phyloP scores from a whole-genome alignment of 2,329 filamentous ascomycete genomes.

The Myriosclerotinia scirpicola region DNA sequence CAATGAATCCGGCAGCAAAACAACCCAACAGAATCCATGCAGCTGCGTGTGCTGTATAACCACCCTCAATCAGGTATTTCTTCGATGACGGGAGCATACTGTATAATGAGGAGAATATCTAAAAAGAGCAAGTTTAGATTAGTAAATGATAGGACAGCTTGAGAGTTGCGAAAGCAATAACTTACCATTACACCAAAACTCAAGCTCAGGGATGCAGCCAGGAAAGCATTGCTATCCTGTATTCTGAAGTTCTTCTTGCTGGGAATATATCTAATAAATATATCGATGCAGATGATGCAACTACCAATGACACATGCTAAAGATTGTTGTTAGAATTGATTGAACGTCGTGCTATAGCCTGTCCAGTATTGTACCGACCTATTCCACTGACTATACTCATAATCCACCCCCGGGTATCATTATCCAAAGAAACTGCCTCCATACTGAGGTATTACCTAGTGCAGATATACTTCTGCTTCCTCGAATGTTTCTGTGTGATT shows the following conservation, averaged over 20 bases:
- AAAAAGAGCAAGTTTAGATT: background rate
- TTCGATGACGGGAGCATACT: slow-evolving; percentile 90
- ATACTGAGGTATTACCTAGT: slow-evolving; percentile 21
- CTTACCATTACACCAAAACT: slow-evolving; percentile 95
- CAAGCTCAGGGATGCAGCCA: slow-evolving; percentile 83
- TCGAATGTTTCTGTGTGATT: background rate
- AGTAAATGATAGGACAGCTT: background rate
- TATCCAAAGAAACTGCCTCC: slow-evolving; percentile 50
- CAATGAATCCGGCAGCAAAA: slow-evolving; percentile 71
- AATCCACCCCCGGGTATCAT: slow-evolving; percentile 91
- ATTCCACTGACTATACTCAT: slow-evolving; percentile 81
- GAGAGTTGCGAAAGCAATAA: slow-evolving; percentile 13
- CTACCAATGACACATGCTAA: slow-evolving; percentile 70
- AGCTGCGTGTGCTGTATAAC: slow-evolving; percentile 64
- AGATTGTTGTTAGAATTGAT: background rate
- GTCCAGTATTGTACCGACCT: slow-evolving; percentile 47
- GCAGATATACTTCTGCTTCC: background rate
- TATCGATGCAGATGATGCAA: slow-evolving; percentile 82
- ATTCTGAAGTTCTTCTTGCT: slow-evolving; percentile 79
- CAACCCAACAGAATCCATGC: slow-evolving; percentile 67
- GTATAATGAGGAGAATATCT: slow-evolving; percentile 91
- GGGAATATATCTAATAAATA: slow-evolving; percentile 70
- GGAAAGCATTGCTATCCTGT: slow-evolving; percentile 82
- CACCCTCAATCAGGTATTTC: slow-evolving; percentile 69
- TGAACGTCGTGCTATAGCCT: background rate